These are phyloP conservation scores for Exophiala dermatitidis DNA, from an alignment of 2,329 filamentous ascomycete species.

Conservation along the genomic window DNA sequence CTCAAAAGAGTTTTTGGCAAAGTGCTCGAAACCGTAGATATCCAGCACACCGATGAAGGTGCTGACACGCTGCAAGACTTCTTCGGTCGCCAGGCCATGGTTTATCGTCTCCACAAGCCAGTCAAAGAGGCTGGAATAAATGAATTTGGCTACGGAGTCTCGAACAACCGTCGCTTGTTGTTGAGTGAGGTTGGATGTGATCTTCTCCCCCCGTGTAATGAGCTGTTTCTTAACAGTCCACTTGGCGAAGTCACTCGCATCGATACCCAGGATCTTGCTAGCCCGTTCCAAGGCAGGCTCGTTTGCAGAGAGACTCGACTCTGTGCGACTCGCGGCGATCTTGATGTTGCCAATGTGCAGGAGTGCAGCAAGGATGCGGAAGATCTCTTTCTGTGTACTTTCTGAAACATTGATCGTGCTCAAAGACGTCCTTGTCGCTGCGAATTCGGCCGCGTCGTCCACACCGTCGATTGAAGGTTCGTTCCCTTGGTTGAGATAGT, in stretches of 20 bases:
- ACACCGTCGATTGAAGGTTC: conserved; percentile 87
- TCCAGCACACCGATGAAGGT: conserved; percentile 97
- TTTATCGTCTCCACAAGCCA: conserved; percentile 99
- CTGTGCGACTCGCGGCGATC: conserved; percentile 81
- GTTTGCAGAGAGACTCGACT: conserved; percentile 70
- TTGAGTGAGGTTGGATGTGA: conserved; percentile 87
- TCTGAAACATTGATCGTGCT: conserved; percentile 76
- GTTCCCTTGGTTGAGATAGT: conserved; percentile 93
- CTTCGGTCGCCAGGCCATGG: conserved; percentile 76
- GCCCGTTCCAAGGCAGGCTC: conserved; percentile 79
- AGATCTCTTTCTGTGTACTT: conserved; percentile 73
- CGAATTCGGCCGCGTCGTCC: conserved; percentile 90
- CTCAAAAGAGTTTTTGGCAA: conserved; percentile 98
- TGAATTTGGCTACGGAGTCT: conserved; percentile 96
- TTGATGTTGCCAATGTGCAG: conserved; percentile 95
- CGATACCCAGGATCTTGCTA: conserved; percentile 78
- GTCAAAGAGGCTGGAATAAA: conserved; percentile 96
- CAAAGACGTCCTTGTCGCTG: conserved; percentile 78
- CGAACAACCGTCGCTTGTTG: conserved; percentile 90
- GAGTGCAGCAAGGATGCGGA: conserved; percentile 80
- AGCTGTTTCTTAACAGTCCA: conserved; percentile 99
- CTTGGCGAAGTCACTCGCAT: conserved; percentile 78
- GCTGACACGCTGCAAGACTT: conserved; percentile 70
- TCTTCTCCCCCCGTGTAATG: conserved; percentile 92
- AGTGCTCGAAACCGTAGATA: conserved; percentile 99